A percentile compares a stretch with the other conserved stretches of the same genome.
phyloP scores from a whole-genome alignment of 2,329 filamentous ascomycete species.

The Botrytis tulipae region DNA sequence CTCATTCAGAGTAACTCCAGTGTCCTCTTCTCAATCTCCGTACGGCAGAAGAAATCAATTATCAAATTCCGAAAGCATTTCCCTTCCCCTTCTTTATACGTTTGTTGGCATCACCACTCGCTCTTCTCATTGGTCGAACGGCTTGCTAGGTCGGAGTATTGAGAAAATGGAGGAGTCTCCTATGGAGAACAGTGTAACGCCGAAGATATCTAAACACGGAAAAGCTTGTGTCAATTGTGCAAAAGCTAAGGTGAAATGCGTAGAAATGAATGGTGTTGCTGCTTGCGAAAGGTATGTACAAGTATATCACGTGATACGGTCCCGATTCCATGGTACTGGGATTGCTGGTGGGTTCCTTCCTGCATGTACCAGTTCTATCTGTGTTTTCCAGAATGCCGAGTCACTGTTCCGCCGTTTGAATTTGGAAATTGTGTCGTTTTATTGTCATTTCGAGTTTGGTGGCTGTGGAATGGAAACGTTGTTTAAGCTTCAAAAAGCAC shows the following conservation, averaged over 20 bases:
- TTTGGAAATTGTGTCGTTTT: too few species aligned
- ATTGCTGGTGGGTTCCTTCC: background rate
- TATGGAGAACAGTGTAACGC: background rate
- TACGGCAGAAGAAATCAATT: background rate
- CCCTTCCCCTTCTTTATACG: background rate
- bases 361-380: background rate
- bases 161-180: background rate
- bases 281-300: slow-evolving; percentile 18
- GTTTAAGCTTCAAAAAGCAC: background rate
- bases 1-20: background rate
- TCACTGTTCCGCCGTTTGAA: background rate
- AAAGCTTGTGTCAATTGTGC: slow-evolving; percentile 18
- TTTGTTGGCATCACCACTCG: background rate
- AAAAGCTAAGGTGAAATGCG: slow-evolving; percentile 16
- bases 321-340: background rate
- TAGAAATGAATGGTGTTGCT: background rate
- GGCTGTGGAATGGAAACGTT: background rate
- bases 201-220: slow-evolving; percentile 8
- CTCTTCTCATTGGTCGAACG: background rate
- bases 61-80: background rate
- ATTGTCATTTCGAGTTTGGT: background rate
- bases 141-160: background rate
- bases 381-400: background rate
- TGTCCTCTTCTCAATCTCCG: background rate
- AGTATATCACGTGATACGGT: background rate